phyloP scores from a whole-genome alignment of 192 early-diverging fungal genomes.

The Chytriomyces confervae region DNA sequence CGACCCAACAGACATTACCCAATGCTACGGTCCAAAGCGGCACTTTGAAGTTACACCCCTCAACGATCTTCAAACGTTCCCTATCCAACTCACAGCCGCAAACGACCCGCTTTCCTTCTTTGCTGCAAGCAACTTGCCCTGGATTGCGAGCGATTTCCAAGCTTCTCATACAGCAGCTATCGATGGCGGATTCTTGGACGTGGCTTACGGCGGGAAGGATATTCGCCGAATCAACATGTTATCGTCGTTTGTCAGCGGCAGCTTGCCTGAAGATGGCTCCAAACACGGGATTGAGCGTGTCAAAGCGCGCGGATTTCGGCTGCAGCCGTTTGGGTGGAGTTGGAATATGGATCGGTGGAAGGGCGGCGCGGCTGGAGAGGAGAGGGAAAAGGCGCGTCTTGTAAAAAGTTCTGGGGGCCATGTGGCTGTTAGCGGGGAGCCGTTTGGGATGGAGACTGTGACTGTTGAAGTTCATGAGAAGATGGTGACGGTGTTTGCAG shows the following conservation, averaged over 20 bases:
- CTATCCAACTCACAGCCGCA: conserved; percentile 58
- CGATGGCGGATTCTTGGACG: conserved; percentile 56
- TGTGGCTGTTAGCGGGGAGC: conserved; percentile 44
- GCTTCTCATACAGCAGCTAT: conserved; percentile 57
- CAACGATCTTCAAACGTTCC: conserved; percentile 51
- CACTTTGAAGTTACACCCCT: conserved; percentile 10
- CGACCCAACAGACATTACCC: neutral
- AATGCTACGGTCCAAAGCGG: conserved; percentile 16
- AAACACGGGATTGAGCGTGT: neutral
- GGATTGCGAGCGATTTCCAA: conserved; percentile 60
- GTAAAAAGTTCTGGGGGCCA: neutral
- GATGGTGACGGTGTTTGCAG: conserved; percentile 35
- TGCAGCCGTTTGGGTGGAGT: conserved; percentile 29
- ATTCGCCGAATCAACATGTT: conserved; percentile 2
- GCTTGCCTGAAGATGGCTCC: neutral
- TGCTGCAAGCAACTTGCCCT: conserved; percentile 66
- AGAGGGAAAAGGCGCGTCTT: conserved; percentile 7
- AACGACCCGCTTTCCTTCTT: conserved; percentile 46
- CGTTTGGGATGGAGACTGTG: conserved; percentile 29
- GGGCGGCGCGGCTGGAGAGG: neutral
- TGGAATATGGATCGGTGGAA: conserved; percentile 9
- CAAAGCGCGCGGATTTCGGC: conserved; percentile 3
- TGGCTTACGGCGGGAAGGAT: conserved; percentile 16
- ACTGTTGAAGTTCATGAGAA: conserved; percentile 47
- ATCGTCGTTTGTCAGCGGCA: neutral